These are phyloP conservation scores for Penicillium chermesinum DNA, from an alignment of 495 filamentous ascomycete species.

Conservation along the genomic window DNA sequence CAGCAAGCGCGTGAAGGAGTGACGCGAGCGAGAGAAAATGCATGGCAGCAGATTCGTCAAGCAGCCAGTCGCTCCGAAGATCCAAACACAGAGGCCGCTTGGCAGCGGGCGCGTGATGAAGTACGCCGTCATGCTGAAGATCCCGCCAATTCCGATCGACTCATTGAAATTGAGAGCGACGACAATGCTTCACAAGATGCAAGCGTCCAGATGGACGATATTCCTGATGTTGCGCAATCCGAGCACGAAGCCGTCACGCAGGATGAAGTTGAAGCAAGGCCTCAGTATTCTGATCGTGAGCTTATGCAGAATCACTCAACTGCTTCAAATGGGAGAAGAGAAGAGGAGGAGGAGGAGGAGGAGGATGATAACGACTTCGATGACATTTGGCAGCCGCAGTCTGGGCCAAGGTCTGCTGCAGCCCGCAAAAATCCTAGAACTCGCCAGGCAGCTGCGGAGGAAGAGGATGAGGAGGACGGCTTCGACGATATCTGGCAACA, in stretches of 20 bases:
- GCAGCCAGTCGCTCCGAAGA: neutral
- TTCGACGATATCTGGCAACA: conserved; percentile 45
- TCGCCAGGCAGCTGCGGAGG: neutral
- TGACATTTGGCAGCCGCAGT: conserved; percentile 15
- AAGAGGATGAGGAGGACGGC: conserved; percentile 19
- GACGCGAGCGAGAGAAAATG: no score
- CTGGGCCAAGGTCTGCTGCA: neutral
- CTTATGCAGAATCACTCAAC: neutral
- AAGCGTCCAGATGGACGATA: neutral
- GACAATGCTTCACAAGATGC: conserved; percentile 16
- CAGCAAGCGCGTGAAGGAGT: no score
- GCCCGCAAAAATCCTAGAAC: neutral
- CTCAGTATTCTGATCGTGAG: neutral
- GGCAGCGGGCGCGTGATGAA: conserved; percentile 47
- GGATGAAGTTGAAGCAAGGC: conserved; percentile 4
- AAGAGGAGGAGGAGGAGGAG: neutral
- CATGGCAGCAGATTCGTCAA: neutral
- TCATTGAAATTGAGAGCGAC: conserved; percentile 51
- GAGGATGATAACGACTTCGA: conserved; percentile 14
- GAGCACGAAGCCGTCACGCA: conserved; percentile 16
- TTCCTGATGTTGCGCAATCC: conserved; percentile 10
- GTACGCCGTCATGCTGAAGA: conserved; percentile 47
- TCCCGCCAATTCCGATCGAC: conserved; percentile 37
- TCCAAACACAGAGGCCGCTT: conserved; percentile 33
- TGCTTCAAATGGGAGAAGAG: neutral